Conservation (phyloP, 1,284 basidiomycete species). For the Ustilago crameri region DNA sequence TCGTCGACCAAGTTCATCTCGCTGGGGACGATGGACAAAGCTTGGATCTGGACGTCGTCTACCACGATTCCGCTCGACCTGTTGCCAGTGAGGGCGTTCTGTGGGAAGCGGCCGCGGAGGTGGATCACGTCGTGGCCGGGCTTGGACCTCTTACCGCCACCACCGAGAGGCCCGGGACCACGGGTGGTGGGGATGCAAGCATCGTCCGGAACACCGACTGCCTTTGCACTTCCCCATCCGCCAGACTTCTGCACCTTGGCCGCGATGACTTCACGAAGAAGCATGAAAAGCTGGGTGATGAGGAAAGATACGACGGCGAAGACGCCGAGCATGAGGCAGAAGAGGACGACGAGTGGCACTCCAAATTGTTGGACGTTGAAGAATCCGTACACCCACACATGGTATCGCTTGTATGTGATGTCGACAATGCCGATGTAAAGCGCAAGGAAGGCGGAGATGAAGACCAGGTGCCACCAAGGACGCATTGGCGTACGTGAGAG, state of each 20-base stretch:
- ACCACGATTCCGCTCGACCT: constrained; percentile 28
- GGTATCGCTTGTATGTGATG: constrained; percentile 39
- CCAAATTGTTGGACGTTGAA: constrained; percentile 49
- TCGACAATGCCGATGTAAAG: constrained; percentile 73
- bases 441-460: constrained; percentile 72
- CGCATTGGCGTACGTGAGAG: constrained; percentile 71
- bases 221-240: constrained; percentile 45
- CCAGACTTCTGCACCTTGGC: constrained; percentile 38
- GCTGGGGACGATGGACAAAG: constrained; percentile 8
- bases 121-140: constrained; percentile 27
- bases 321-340: constrained; percentile 40
- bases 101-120: constrained; percentile 32
- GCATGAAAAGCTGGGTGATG: constrained; percentile 42
- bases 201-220: constrained; percentile 42
- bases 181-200: constrained; percentile 46
- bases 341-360: constrained; percentile 26
- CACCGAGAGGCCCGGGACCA: constrained; percentile 53
- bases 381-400: constrained; percentile 48
- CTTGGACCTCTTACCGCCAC: constrained; percentile 33
- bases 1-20: too few relatives aligned
- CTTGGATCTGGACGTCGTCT: constrained; percentile 28
- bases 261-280: constrained; percentile 37
- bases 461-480: constrained; percentile 73
- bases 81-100: constrained; percentile 18
- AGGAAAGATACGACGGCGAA: constrained; percentile 42